Evolutionary conservation across 2,329 filamentous ascomycete genomes (phyloP), one percentile per base, ranked within the genome.

Genomic region (Mariannaea elegans): DNA sequence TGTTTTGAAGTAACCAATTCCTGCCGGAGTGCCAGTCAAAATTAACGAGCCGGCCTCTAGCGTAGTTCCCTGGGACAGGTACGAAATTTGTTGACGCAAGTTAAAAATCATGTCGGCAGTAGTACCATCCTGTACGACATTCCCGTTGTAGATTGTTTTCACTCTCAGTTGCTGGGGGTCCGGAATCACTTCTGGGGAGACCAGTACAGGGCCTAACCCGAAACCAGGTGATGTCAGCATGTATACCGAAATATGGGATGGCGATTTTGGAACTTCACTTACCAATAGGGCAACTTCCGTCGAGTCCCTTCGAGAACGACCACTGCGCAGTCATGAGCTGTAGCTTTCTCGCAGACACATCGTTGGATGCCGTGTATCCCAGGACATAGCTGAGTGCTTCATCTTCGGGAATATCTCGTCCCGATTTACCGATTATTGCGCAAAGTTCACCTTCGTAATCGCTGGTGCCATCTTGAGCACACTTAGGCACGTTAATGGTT

Each of bases 381-480:
- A 56, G 46, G 9, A 56, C 19, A 27, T 56, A 56, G 16, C 50
- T 29, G 13, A 50, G 36, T 9, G 53, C 53, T 9, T 41, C 36
- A 3, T 56, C 45, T 18, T 56, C 53, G 14, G 44, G 13, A 38
- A 56, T 50, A 19, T 56, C 53, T 34, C 53, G 45, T n/a, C 45
- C 53, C 13, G 53, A 18, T 18, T 38, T 56, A 3, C 53, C 53
- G 36, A 56, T 56, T 3, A 56, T 24, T 1, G 29, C 45, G 10
- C 45, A 56, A 1, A 56, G 45, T 27, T 56, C 53, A 13, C 19
- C 45, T 23, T 56, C 53, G 16, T 56, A 56, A 21, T 56, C 53
- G 47, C 45, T 50, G 14, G 45, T 56, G 7, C 46, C 46, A 32
- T 56, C 53, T 32, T 56, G 53, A 1, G 53, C 53, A 44, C 53